Base-by-base conservation (phyloP, 176 grass and related monocot genomes). In the Typha latifolia region DNA sequence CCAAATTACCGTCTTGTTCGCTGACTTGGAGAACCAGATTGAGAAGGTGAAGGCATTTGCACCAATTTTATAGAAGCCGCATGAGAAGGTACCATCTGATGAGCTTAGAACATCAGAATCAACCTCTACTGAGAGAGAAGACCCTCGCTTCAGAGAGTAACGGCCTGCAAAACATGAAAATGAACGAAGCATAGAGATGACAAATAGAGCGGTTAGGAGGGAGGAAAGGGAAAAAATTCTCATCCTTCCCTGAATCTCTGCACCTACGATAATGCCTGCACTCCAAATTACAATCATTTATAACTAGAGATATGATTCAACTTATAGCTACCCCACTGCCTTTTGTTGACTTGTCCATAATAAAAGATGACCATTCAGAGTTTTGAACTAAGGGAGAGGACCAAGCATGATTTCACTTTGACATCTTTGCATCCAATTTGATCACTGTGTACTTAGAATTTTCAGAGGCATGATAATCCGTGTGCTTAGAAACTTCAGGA, bases 21-120 rank as follows among this genome's bases (percentile, higher is more conserved):
- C 67, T 0, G 82, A 51, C 5, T 62, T 72, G 32, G 71, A 24
- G 26, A 85, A 89, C 86, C 86, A 89, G 27, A 89, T 73, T 18
- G 82, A 82, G 74, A 89, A 89, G 20, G 82, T 68, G 49, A 82
- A 85, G 23, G 78, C 75, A 26, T 77, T 14, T 3, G 0, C 6
- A 26, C 73, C 78, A 10, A 79, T n/a, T 6, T 4, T 22, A 51
- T 78, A 78, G 74, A 85, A 89, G 27, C 82, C 82, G 1, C 82
- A 85, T 27, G 66, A 55, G 63, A 85, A 89, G 12, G 76, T 69
- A 32, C 68, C 76, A 3, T 79, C 69, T 15, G 9, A 12, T 6
- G 80, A 87, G 22, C 9, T 62, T 43, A 83, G 62, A 47, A 80
- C 49, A n/a, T 80, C 68, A 23, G 47, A 75, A 14, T 66, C 20